Evolutionary conservation across 1,139 yeast genomes (phyloP), one percentile per base, ranked within the genome.

Genomic region (Nematodospora anomalae): DNA sequence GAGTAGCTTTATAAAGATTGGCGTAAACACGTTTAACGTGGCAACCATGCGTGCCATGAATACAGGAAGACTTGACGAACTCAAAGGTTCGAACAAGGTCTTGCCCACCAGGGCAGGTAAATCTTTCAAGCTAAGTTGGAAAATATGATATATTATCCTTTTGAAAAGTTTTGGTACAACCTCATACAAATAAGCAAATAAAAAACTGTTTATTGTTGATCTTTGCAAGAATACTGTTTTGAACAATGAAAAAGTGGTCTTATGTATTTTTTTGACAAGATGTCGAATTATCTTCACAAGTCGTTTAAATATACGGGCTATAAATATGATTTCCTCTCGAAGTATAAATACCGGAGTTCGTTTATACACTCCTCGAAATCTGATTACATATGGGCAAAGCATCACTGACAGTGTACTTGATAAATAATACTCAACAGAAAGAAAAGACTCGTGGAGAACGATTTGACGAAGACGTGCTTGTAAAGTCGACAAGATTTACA

Each of bases 171-270:
- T 55, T 3, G 74, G 72, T 3, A 65, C 39, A 8, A 59, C 51
- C 18, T 65, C 60, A 41, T 64, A 68, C 14, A 62, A 35, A 43
- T 67, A 67, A 3, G 73, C 67, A n/a, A 65, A 55, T 6, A 55
- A 27, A 40, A 61, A 65, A 1, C 68, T 67, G 26, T 55, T 55
- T 6, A 43, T 31, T 6, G 48, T 45, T 6, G 53, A 49, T 29
- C 38, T 26, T 32, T 38, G 44, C n/a, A 38, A 25, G 25, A 44
- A 41, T n/a, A 40, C 30, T 10, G 29, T 10, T 28, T 27, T 33
- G 12, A 41, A 27, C 10, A 32, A 16, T 28, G 28, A 3, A 23
- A 9, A 6, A 6, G 12, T 23, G 26, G 6, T 6, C 12, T 23
- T 23, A 9, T 23, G 5, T 23, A 11, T 4, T 23, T 6, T 23